Percentiles rank a stretch among this genome's conserved stretches.
These are phyloP conservation scores for Kitagawia praeruptora DNA, from an alignment of 129 eudicot species.

Conservation along the genomic window DNA sequence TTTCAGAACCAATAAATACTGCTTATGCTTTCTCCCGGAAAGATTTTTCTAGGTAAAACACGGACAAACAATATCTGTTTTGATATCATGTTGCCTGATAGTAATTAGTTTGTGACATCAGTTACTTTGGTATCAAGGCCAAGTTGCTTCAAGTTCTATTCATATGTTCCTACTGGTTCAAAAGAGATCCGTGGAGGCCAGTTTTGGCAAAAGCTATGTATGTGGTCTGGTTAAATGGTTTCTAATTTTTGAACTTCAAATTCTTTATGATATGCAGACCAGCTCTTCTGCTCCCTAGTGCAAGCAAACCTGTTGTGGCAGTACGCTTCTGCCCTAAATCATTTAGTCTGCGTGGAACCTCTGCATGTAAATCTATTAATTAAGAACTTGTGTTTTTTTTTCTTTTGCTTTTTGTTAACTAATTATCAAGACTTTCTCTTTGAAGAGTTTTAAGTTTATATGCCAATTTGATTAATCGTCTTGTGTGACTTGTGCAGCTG, in stretches of 20 bases:
- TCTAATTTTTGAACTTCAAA: not conserved
- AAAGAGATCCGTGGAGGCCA: not conserved
- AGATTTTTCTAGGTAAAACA: constrained; percentile 84
- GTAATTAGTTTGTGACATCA: not conserved
- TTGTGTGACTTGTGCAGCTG: constrained; percentile 32
- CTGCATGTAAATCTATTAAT: constrained; percentile 28
- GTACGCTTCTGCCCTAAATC: constrained; percentile 89
- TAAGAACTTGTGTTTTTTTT: not conserved
- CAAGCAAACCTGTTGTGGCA: constrained; percentile 93
- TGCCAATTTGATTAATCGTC: not conserved
- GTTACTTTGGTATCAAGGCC: not conserved
- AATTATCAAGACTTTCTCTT: constrained; percentile 5
- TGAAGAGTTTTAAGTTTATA: not conserved
- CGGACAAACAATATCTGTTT: not conserved
- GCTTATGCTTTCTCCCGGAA: constrained; percentile 74
- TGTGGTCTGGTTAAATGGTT: not conserved
- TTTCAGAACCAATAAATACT: constrained; percentile 75
- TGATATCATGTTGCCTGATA: not conserved
- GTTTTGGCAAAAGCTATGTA: not conserved
- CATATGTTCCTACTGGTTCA: not conserved
- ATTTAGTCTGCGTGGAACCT: constrained; percentile 56
- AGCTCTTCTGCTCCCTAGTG: constrained; percentile 93
- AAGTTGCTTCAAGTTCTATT: too few species aligned
- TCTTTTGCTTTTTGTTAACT: not conserved
- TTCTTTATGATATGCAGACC: constrained; percentile 52